Percentiles rank a stretch among this genome's conserved stretches.
These are phyloP conservation scores for Pseudogymnoascus sp. DNA, from an alignment of 2,329 filamentous ascomycete genomes.

Conservation along the genomic window DNA sequence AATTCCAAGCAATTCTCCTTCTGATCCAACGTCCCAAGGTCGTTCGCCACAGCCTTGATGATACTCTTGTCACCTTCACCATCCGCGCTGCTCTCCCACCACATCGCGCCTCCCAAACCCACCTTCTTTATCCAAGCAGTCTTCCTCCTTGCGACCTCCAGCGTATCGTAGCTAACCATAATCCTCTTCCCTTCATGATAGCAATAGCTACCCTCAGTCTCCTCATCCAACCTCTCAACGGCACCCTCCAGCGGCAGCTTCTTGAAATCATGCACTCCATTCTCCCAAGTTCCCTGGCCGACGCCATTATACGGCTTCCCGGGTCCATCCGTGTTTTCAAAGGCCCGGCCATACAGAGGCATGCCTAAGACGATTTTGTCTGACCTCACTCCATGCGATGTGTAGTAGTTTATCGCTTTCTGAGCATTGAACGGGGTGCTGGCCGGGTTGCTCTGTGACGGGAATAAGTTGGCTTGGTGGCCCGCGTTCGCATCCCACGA, in stretches of 20 bases:
- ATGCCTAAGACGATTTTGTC: constrained; percentile 81
- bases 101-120: constrained; percentile 84
- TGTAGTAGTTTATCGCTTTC: constrained; percentile 64
- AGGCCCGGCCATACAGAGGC: constrained; percentile 85
- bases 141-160: constrained; percentile 59
- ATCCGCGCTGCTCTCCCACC: constrained; percentile 88
- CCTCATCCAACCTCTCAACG: constrained; percentile 53
- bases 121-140: constrained; percentile 58
- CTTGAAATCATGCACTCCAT: constrained; percentile 84
- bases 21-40: constrained; percentile 43
- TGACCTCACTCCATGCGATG: constrained; percentile 51
- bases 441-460: constrained; percentile 45
- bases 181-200: constrained; percentile 55
- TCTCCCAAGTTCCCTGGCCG: constrained; percentile 76
- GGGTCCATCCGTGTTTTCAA: constrained; percentile 67
- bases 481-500: constrained; percentile 66
- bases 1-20: constrained; percentile 53
- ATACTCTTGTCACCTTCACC: constrained; percentile 57
- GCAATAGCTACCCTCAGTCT: constrained; percentile 65
- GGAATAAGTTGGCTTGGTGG: constrained; percentile 74
- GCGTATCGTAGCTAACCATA: constrained; percentile 74
- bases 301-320: constrained; percentile 63
- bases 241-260: constrained; percentile 63
- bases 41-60: constrained; percentile 55
- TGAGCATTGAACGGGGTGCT: constrained; percentile 73